Evolutionary conservation across 2,329 filamentous ascomycete genomes (phyloP), one percentile per base, ranked within the genome.

Genomic region (Stagonosporopsis cucurbitacearum): DNA sequence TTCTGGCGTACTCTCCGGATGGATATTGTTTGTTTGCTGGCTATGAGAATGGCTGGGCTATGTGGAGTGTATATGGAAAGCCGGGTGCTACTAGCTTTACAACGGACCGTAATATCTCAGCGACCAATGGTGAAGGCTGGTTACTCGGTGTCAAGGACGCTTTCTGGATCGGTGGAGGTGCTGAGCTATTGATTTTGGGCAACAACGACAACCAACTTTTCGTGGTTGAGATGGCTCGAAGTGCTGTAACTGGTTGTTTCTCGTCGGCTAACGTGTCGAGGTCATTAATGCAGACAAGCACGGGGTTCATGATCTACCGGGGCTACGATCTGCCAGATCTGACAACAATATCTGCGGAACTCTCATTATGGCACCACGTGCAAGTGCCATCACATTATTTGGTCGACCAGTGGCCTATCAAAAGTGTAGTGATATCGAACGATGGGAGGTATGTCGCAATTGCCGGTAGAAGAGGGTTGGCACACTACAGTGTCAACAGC

Each of bases 1-100:
- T 87, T 26, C 77, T 99, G 62, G 86, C 79, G 57, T 99, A 96
- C 78, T 97, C 95, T 1, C 92, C 94, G 0, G 95, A 99, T 74
- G 95, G 95, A 17, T 97, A 98, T 74, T 96, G 93, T 73, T 83
- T 99, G 8, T 97, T 99, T 75, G 92, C 90, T 39, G 95, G 94
- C 1, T 98, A 94, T 70, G 88, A 95, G 67, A 87, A 88, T 55
- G 96, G 95, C 0, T 99, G 95, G 95, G 89, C 91, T 4, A 94
- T 88, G 42, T 99, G 94, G 94, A 98, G 94, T 73, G 95, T 98
- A 33, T 99, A 96, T 75, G 95, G 95, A 30, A 97, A 96, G 75
- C 84, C 89, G 2, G 88, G 92, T 13, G 92, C 89, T 51, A 91
- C 87, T 65, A 96, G 91, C 70, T 98, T 98, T 72, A 82, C 84